Evolutionary conservation across 73 alveolate species (phyloP), one percentile per base, ranked within the genome.

Genomic region (Durusdinium trenchii): DNA sequence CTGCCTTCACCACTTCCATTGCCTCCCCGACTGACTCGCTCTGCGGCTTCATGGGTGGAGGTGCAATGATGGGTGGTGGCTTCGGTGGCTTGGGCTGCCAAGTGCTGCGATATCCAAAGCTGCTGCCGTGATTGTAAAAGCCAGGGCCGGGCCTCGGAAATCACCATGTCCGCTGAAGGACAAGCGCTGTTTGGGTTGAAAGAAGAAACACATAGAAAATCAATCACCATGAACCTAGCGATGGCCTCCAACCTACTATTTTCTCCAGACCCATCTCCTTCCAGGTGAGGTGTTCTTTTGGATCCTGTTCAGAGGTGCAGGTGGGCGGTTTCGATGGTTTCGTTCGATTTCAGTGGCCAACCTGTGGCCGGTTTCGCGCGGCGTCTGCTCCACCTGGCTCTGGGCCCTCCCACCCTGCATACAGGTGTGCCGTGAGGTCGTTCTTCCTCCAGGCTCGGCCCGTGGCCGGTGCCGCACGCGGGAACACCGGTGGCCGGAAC

Each of bases 51-150:
- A n/a, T n/a, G n/a, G n/a, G n/a, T n/a, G 73, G 18, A 23, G 73
- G 73, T 60, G 73, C 81, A 36, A 2, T 40, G 61, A 40, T 2
- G 30, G 87, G 87, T 23, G 87, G 87, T 36, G 61, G 42, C 87
- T 20, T 16, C 28, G 87, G 87, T 3, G 85, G 85, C 16, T 28
- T 51, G 35, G 61, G 87, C 43, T 60, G 73, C 97, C 97, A 90
- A n/a, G 97, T 90, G 54, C 57, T 67, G 76, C 87, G 64, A 43
- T 90, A 90, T 73, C 97, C 97, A 43, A 90, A 90, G 36, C 76
- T 69, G 87, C 73, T 47, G 87, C 76, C 87, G 75, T 90, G 97
- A 54, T 67, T 90, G 97, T 90, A 90, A 75, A 89, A 89, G 43
- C 96, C 96, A 7, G 96, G 96, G 1, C 96, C 96, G 42, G 96